Conservation (phyloP, 2,329 filamentous ascomycete genomes). For the Fusarium sp. region DNA sequence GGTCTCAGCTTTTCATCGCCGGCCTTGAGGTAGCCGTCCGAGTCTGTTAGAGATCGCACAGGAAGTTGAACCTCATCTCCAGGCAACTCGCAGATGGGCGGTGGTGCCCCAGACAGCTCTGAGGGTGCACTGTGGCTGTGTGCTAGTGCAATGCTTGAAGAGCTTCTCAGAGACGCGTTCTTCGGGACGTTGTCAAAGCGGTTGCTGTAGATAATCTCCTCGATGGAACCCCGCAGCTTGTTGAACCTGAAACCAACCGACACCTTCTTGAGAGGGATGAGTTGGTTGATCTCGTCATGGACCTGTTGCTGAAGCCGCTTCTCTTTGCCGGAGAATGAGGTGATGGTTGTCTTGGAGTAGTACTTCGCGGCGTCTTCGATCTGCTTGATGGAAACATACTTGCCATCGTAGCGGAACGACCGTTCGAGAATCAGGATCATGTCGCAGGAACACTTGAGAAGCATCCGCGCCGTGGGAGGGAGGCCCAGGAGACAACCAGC, state of each 20-base stretch:
- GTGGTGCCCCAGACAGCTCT: slow-evolving; percentile 10
- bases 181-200: slow-evolving; percentile 29
- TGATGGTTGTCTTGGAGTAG: slow-evolving; percentile 34
- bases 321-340: slow-evolving; percentile 35
- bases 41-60: neutral
- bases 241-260: slow-evolving; percentile 41
- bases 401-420: slow-evolving; percentile 40
- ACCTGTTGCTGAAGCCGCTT: slow-evolving; percentile 39
- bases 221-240: slow-evolving; percentile 28
- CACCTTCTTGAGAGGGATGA: slow-evolving; percentile 39
- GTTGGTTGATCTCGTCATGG: slow-evolving; percentile 40
- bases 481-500: slow-evolving; percentile 33
- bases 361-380: slow-evolving; percentile 42
- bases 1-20: neutral
- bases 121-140: neutral
- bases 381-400: slow-evolving; percentile 43
- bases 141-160: slow-evolving; percentile 23
- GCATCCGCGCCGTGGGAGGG: slow-evolving; percentile 38
- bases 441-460: slow-evolving; percentile 43
- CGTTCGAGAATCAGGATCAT: slow-evolving; percentile 43
- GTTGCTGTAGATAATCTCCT: slow-evolving; percentile 38
- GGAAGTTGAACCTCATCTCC: neutral
- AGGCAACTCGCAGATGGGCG: slow-evolving; percentile 23
- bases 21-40: neutral
- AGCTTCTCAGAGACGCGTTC: slow-evolving; percentile 25